Evolutionary conservation across 2,329 filamentous ascomycete species (phyloP), one percentile per base, ranked within the genome.

Genomic region (Piedraia hortae): DNA sequence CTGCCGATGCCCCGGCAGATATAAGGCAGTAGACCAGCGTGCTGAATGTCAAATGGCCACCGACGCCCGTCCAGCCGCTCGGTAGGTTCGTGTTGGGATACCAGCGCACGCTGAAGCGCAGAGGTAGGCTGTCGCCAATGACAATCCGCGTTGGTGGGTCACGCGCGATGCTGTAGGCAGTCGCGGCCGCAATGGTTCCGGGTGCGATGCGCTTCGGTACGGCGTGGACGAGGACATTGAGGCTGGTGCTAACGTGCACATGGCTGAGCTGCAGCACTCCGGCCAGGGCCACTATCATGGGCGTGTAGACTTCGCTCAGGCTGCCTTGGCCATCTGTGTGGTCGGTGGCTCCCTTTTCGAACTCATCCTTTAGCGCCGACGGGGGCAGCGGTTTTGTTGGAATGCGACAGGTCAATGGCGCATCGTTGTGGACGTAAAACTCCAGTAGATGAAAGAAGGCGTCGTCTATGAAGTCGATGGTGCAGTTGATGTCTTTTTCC

Each of bases 381-480:
- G 46, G 40, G 2, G 47, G 40, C 2, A 62, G 47, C 0, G 82
- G 82, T 5, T 70, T 66, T 0, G 75, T 63, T 13, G 82, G 77
- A 8, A 93, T 62, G 23, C 85, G 80, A 47, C 85, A 97, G 24
- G 77, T 67, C 21, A 93, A 57, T 6, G 85, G 85, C 10, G 78
- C 80, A 48, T 97, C 85, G 51, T 72, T 78, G 56, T 93, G 85
- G 44, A 93, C 69, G 57, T 93, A 93, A 58, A 91, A 93, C 51
- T 93, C 74, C 51, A 82, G 68, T 22, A 82, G 60, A 48, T 85
- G 74, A 55, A 77, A 85, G 55, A 80, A 70, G 18, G 70, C 61
- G 42, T 82, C 74, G 36, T 60, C 57, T 36, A 82, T 56, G 47
- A 73, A 59, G 39, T 69, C 54, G 36, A 85, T 66, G 24, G 74